phyloP scores from a whole-genome alignment of 1,284 basidiomycete species.

The Hymenochaete sp. region DNA sequence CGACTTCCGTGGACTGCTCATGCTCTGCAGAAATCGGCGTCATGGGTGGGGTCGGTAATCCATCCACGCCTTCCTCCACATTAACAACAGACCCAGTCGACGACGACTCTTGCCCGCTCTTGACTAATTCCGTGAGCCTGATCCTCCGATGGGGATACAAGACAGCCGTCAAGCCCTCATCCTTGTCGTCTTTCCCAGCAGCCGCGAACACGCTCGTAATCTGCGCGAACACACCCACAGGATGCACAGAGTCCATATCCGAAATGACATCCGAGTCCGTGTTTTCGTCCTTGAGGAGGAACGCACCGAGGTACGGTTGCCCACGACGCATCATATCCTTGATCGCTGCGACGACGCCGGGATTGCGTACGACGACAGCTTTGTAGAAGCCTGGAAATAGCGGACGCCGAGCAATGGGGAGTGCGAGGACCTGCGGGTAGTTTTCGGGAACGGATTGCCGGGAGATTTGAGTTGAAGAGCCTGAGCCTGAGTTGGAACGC shows the following conservation, averaged over 20 bases:
- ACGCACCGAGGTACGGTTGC: conserved; percentile 96
- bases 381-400: conserved; percentile 99
- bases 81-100: conserved; percentile 39
- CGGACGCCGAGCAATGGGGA: conserved; percentile 92
- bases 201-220: conserved; percentile 92
- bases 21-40: conserved; percentile 31
- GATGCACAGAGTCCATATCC: conserved; percentile 81
- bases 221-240: conserved; percentile 95
- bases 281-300: conserved; percentile 92
- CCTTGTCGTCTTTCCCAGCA: conserved; percentile 49
- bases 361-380: conserved; percentile 87
- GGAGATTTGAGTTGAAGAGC: conserved; percentile 51
- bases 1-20: conserved; percentile 16
- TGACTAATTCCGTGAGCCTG: conserved; percentile 80
- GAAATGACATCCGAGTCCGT: conserved; percentile 91
- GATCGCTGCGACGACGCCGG: conserved; percentile 87
- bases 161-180: conserved; percentile 89
- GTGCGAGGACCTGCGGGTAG: conserved; percentile 91
- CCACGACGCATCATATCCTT: conserved; percentile 96
- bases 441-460: conserved; percentile 79
- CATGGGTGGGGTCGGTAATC: conserved; percentile 41
- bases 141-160: conserved; percentile 94
- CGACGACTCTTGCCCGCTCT: conserved; percentile 42
- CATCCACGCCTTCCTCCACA: conserved; percentile 32
- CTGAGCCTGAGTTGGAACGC: conserved; percentile 26